A percentile compares a stretch with the other conserved stretches of the same genome.
These are phyloP conservation scores for Rhodotorula sp. DNA, from an alignment of 1,284 basidiomycete species.

Conservation along the genomic window DNA sequence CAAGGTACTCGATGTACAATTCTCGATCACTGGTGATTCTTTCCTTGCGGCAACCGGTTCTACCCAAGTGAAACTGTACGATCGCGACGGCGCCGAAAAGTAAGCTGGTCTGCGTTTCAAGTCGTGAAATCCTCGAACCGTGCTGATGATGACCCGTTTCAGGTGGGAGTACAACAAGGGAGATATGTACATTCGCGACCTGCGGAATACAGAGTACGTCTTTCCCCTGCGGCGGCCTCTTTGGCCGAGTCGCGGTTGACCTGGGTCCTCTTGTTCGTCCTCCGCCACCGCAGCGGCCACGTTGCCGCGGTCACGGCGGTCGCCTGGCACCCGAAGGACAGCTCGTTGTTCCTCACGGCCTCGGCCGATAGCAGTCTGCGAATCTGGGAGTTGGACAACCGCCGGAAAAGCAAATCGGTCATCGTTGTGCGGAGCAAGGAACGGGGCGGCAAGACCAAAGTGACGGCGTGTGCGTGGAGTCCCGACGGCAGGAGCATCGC, in stretches of 20 bases:
- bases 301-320: constrained; percentile 88
- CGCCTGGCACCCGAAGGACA: constrained; percentile 83
- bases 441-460: constrained; percentile 88
- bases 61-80: constrained; percentile 80
- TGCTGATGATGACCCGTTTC: constrained; percentile 6
- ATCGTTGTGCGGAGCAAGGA: constrained; percentile 96
- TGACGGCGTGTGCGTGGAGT: constrained; percentile 72
- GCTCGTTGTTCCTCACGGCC: constrained; percentile 79
- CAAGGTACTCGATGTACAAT: constrained; percentile 84
- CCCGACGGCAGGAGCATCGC: constrained; percentile 79
- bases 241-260: neutral
- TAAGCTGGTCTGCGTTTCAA: constrained; percentile 53
- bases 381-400: constrained; percentile 89
- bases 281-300: constrained; percentile 67
- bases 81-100: constrained; percentile 84
- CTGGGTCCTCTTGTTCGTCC: constrained; percentile 3
- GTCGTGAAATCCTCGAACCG: too few relatives aligned
- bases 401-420: constrained; percentile 84
- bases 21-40: constrained; percentile 77
- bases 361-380: constrained; percentile 91
- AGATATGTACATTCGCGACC: constrained; percentile 96
- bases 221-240: neutral
- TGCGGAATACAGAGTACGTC: constrained; percentile 84
- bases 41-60: constrained; percentile 86
- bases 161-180: constrained; percentile 89